Percentiles rank a stretch among this genome's conserved stretches.
Evolutionary conservation across 2,329 filamentous ascomycete genomes (phyloP).

Genomic region (Claviceps cyperi): DNA sequence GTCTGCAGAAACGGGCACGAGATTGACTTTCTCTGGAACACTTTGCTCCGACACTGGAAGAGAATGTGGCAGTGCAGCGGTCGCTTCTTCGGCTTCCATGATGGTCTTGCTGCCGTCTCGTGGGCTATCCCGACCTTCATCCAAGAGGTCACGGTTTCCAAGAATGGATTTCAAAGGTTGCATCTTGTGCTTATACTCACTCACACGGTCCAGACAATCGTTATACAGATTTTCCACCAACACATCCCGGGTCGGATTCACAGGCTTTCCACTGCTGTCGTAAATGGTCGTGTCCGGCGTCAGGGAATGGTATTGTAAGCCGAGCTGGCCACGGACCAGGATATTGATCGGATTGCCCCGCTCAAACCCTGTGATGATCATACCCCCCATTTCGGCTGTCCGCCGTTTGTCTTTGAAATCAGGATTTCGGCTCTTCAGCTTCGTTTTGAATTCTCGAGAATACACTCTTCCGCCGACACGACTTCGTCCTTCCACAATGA

Average conservation of each 20-base stretch:
- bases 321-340: conserved; percentile 79
- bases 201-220: conserved; percentile 82
- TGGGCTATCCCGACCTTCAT: conserved; percentile 65
- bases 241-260: conserved; percentile 64
- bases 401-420: conserved; percentile 45
- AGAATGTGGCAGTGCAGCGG: conserved; percentile 43
- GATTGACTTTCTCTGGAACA: conserved; percentile 36
- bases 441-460: conserved; percentile 55
- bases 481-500: conserved; percentile 75
- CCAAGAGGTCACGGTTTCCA: conserved; percentile 69
- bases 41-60: conserved; percentile 39
- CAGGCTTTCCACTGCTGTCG: conserved; percentile 63
- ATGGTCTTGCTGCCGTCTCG: conserved; percentile 59
- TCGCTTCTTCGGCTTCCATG: conserved; percentile 53
- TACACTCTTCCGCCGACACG: conserved; percentile 88
- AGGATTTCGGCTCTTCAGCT: conserved; percentile 33
- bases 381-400: conserved; percentile 92
- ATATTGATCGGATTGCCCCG: conserved; percentile 87
- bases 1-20: conserved; percentile 51
- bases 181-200: conserved; percentile 73
- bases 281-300: conserved; percentile 76
- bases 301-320: conserved; percentile 71
- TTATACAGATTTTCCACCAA: conserved; percentile 89
- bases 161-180: conserved; percentile 57
- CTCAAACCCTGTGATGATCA: conserved; percentile 96